These are phyloP conservation scores for Debaryomycetaceae sp. DNA, from an alignment of 1,139 yeast genomes.

Conservation along the genomic window DNA sequence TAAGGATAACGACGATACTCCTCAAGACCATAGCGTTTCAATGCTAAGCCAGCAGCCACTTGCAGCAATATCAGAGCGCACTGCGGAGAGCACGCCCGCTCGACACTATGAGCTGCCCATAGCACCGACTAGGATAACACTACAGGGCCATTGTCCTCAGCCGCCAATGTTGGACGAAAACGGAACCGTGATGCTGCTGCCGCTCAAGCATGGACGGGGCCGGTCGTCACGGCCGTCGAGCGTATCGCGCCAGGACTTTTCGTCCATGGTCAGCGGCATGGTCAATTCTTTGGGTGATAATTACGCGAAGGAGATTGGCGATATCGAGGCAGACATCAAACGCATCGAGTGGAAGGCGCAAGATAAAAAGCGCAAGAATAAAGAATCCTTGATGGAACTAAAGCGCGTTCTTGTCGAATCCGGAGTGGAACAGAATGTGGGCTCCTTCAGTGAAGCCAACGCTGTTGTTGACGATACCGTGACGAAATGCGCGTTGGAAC, in stretches of 20 bases:
- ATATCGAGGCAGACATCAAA: slow-evolving; percentile 11
- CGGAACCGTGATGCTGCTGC: slow-evolving; percentile 16
- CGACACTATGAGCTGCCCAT: slow-evolving; percentile 8
- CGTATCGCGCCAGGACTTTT: slow-evolving; percentile 22
- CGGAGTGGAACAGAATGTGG: slow-evolving; percentile 17
- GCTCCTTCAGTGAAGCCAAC: slow-evolving; percentile 20
- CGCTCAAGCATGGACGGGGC: too few species aligned
- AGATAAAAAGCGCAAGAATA: slow-evolving; percentile 11
- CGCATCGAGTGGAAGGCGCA: slow-evolving; percentile 11
- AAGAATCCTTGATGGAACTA: slow-evolving; percentile 8
- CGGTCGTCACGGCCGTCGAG: slow-evolving; percentile 3
- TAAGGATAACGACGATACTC: too few species aligned
- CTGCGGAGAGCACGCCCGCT: slow-evolving; percentile 22
- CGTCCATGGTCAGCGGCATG: slow-evolving; percentile 30
- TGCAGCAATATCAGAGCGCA: slow-evolving; percentile 29
- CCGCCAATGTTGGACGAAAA: slow-evolving; percentile 26
- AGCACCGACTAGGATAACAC: slow-evolving; percentile 6
- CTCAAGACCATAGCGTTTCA: too few species aligned
- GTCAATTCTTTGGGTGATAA: slow-evolving; percentile 34
- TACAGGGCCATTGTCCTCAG: slow-evolving; percentile 14
- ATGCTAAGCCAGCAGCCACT: slow-evolving; percentile 17
- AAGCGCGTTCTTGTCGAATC: slow-evolving; percentile 10
- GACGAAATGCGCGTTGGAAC: slow-evolving; percentile 14
- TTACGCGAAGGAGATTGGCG: slow-evolving; percentile 17
- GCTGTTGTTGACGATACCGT: slow-evolving; percentile 12